phyloP scores from a whole-genome alignment of 768 basidiomycete genomes.

The Collybia mongolica region DNA sequence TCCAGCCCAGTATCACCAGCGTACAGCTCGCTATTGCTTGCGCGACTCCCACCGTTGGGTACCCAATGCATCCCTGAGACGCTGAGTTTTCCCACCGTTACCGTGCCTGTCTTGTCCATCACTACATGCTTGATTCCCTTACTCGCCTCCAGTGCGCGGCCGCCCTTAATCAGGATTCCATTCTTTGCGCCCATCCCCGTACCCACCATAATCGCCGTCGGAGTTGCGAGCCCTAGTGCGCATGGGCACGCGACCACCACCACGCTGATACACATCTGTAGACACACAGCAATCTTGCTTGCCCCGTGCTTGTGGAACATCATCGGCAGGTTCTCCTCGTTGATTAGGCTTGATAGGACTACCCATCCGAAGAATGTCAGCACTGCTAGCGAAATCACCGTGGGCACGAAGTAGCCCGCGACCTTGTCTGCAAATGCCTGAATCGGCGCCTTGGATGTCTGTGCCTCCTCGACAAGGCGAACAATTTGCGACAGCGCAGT shows the following conservation, averaged over 20 bases:
- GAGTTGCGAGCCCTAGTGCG: conserved; percentile 92
- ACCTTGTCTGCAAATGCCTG: conserved; percentile 95
- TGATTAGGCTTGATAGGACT: conserved; percentile 59
- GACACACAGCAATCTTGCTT: conserved; percentile 84
- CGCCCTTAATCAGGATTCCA: conserved; percentile 98
- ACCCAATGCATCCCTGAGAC: conserved; percentile 82
- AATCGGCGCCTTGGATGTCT: conserved; percentile 97
- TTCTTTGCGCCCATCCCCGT: conserved; percentile 97
- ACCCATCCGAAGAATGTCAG: conserved; percentile 88
- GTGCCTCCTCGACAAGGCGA: conserved; percentile 94
- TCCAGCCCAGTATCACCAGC: conserved; percentile 42
- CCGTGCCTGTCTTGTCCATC: conserved; percentile 96
- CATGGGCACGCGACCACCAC: conserved; percentile 98
- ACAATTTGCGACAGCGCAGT: conserved; percentile 97
- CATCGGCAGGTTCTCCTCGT: conserved; percentile 61
- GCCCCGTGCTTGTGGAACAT: conserved; percentile 87
- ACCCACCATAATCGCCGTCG: conserved; percentile 99
- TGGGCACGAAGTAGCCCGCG: conserved; percentile 93
- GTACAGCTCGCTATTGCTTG: conserved; percentile 35
- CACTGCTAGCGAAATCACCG: conserved; percentile 79
- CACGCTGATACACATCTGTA: conserved; percentile 97
- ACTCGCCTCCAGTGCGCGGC: conserved; percentile 90
- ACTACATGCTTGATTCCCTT: conserved; percentile 78
- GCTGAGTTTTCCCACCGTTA: conserved; percentile 91
- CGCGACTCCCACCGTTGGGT: conserved; percentile 23